Percentiles rank a stretch among this genome's conserved stretches.
phyloP scores from a whole-genome alignment of 805 yeast genomes.

The Metschnikowia similis region DNA sequence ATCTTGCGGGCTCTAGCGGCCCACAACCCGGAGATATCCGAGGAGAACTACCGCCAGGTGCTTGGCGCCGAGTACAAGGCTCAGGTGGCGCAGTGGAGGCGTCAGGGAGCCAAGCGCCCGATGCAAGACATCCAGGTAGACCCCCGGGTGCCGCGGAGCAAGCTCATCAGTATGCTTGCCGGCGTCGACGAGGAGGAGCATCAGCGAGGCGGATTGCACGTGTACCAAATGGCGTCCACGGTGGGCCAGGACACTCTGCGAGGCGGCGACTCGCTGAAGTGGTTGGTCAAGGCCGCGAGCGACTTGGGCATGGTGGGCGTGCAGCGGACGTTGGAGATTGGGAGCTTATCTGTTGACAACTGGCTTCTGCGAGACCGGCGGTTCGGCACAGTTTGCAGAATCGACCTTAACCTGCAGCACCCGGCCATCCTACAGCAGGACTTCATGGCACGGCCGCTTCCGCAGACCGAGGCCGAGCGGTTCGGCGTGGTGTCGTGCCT shows the following conservation, averaged over 20 bases:
- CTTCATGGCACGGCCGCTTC: constrained; percentile 74
- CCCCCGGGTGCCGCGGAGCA: constrained; percentile 8
- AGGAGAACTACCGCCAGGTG: constrained; percentile 18
- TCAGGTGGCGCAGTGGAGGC: constrained; percentile 5
- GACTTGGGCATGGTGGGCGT: constrained; percentile 15
- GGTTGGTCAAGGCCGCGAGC: constrained; percentile 68
- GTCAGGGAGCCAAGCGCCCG: constrained; percentile 7
- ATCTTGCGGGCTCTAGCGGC: constrained; percentile 32
- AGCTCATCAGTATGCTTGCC: constrained; percentile 36
- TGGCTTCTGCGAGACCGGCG: constrained; percentile 55
- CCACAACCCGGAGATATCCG: constrained; percentile 17
- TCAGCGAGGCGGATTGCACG: constrained; percentile 68
- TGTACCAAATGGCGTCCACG: constrained; percentile 81
- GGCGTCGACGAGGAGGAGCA: constrained; percentile 59
- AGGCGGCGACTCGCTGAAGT: constrained; percentile 91
- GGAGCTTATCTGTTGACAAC: constrained; percentile 69
- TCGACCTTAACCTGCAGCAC: constrained; percentile 79
- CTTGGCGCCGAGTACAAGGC: constrained; percentile 8
- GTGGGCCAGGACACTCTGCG: constrained; percentile 73
- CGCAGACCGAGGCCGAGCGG: constrained; percentile 39
- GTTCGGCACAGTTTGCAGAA: constrained; percentile 52
- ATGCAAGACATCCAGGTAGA: constrained; percentile 17
- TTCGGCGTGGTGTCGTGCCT: constrained; percentile 78
- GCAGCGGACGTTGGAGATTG: constrained; percentile 68
- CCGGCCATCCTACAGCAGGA: constrained; percentile 72